Evolutionary conservation across 2,329 filamentous ascomycete genomes (phyloP).

Genomic region (Fonsecaea multimorphosa): DNA sequence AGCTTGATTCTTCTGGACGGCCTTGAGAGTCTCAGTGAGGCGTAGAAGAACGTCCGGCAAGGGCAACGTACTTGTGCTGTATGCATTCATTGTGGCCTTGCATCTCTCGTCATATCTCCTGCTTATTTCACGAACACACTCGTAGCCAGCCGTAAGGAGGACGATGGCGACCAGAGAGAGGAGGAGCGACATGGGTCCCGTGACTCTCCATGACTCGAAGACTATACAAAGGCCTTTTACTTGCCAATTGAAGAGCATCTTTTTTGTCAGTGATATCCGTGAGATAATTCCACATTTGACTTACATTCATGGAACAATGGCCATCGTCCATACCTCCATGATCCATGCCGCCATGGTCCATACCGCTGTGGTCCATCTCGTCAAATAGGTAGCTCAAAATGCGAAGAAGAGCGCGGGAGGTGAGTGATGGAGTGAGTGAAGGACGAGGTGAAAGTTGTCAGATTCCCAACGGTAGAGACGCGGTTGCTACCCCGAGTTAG

Average conservation of each 20-base stretch:
- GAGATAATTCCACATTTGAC: conserved; percentile 42
- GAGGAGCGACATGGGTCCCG: conserved; percentile 73
- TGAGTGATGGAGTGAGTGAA: not conserved
- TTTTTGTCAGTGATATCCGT: conserved; percentile 20
- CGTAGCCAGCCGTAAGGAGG: conserved; percentile 87
- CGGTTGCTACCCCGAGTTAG: not conserved
- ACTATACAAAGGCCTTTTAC: conserved; percentile 94
- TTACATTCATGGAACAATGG: conserved; percentile 90
- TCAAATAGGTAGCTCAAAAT: not conserved
- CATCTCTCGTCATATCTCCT: conserved; percentile 73
- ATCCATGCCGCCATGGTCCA: conserved; percentile 49
- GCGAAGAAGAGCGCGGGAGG: not conserved
- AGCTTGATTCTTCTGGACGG: conserved; percentile 60
- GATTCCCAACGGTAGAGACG: not conserved
- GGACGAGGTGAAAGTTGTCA: not conserved
- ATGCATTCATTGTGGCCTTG: conserved; percentile 44
- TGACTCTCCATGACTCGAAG: conserved; percentile 89
- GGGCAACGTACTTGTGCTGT: conserved; percentile 34
- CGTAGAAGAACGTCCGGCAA: conserved; percentile 11
- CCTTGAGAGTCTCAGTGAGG: conserved; percentile 38
- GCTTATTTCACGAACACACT: conserved; percentile 78
- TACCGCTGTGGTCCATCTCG: conserved; percentile 15
- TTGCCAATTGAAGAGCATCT: conserved; percentile 99
- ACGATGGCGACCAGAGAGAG: conserved; percentile 83
- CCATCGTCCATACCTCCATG: conserved; percentile 66